Evolutionary conservation across 2,329 filamentous ascomycete genomes (phyloP), one percentile per base, ranked within the genome.

Genomic region (Ophiosphaerella narmari): DNA sequence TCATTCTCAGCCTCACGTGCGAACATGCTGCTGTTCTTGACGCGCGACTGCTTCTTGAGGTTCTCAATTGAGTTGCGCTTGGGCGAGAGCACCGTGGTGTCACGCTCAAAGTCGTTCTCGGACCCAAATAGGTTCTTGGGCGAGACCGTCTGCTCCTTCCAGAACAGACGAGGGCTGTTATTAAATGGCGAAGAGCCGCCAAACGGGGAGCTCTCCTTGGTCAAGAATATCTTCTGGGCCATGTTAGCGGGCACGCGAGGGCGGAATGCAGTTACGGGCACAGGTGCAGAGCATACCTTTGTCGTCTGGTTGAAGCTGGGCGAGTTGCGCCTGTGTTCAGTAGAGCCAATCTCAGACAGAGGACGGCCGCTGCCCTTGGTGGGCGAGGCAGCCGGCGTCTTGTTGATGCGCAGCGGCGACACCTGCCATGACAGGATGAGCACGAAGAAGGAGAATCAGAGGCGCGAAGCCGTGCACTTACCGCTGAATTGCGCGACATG

Each of bases 11-110:
- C 88, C 76, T 97, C 92, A 47, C 92, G 88, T 36, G 91, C 91
- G 71, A 96, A 90, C 81, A 97, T 97, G 77, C 88, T 96, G 82
- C 93, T 97, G 78, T 96, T 97, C 82, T 93, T 96, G 66, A 99
- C 94, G 53, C 94, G 89, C 47, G 93, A 96, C 29, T 91, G 92
- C 72, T 88, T 90, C 77, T 97, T 95, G 52, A 99, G 82, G 68
- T 92, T 92, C 81, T 99, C 94, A 61, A 99, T 92, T 14, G 93
- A 97, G 39, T 90, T 90, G 69, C 93, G 89, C 50, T 85, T 87
- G 18, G 90, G 86, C 39, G 88, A 87, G 7, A 87, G 84, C 9
- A 88, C 86, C 6, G 85, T 84, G 11, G 88, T 86, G 37, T 50
- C 56, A 50, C 80, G 79, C 54, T 83, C 80, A 48, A 54, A 62